phyloP scores from a whole-genome alignment of 1,284 basidiomycete species.

The Stereum hirsutum region DNA sequence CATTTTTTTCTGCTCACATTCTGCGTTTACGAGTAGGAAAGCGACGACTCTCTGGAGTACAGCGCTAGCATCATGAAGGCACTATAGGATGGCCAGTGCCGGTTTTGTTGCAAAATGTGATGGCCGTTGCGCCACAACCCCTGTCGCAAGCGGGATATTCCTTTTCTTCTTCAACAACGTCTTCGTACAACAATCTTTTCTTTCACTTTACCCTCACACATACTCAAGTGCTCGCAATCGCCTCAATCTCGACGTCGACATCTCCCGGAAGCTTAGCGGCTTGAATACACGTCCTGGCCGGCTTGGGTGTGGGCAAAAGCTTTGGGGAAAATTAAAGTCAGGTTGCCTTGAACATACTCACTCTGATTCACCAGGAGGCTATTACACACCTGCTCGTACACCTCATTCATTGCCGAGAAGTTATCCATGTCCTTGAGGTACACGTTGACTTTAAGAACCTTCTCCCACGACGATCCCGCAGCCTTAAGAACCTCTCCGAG shows the following conservation, averaged over 20 bases:
- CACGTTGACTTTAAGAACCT: conserved; percentile 49
- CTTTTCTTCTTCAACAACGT: neutral
- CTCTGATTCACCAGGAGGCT: neutral
- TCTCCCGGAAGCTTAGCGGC: conserved; percentile 70
- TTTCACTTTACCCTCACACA: neutral
- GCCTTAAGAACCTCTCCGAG: conserved; percentile 40
- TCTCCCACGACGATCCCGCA: conserved; percentile 48
- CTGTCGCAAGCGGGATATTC: too few species aligned
- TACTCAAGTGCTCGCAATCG: conserved; percentile 39
- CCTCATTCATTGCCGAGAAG: conserved; percentile 44
- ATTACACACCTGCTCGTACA: conserved; percentile 37
- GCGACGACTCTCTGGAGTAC: too few species aligned
- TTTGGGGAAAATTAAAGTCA: conserved; percentile 13
- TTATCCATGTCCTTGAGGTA: conserved; percentile 51
- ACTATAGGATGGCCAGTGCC: too few species aligned
- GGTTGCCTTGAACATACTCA: too few species aligned
- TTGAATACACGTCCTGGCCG: conserved; percentile 73
- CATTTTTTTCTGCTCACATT: too few species aligned
- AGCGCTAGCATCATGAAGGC: too few species aligned
- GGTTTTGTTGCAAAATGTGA: too few species aligned
- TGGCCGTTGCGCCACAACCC: too few species aligned
- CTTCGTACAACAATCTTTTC: neutral
- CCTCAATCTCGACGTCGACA: conserved; percentile 75
- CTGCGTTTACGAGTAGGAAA: too few species aligned
- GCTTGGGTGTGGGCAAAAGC: conserved; percentile 55